These are phyloP conservation scores for Mentha longifolia DNA, from an alignment of 257 asterid genomes.

Conservation along the genomic window DNA sequence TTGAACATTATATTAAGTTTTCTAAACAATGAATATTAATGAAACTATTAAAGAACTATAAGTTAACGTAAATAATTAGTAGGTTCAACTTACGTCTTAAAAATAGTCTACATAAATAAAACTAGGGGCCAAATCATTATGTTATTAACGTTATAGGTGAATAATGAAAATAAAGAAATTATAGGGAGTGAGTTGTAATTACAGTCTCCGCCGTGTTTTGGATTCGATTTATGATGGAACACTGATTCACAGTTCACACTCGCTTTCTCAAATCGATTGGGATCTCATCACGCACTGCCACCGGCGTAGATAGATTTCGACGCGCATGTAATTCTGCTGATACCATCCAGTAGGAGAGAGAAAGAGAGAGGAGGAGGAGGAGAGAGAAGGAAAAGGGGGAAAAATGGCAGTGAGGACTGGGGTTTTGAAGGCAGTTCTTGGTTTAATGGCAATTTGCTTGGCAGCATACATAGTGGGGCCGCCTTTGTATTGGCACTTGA, in stretches of 20 bases:
- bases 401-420: conserved; percentile 65
- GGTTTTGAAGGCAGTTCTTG: conserved; percentile 58
- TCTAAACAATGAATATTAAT: no score
- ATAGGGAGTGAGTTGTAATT: conserved; percentile 27
- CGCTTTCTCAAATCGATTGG: conserved; percentile 20
- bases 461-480: conserved; percentile 81
- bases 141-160: background rate
- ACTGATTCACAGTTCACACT: conserved; percentile 27
- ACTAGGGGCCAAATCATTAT: background rate
- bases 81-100: no score
- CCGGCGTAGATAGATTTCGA: conserved; percentile 12
- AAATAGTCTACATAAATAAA: background rate
- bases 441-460: conserved; percentile 67
- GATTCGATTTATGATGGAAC: conserved; percentile 25
- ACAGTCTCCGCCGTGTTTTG: conserved; percentile 2
- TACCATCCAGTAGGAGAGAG: conserved; percentile 12
- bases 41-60: no score
- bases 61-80: no score
- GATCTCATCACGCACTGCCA: conserved; percentile 29
- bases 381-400: background rate
- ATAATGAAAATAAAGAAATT: background rate
- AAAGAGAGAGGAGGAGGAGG: conserved; percentile 5
- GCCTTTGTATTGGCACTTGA: conserved; percentile 86
- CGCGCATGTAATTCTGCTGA: conserved; percentile 21
- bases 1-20: no score